Evolutionary conservation across 2,329 filamentous ascomycete species (phyloP), one percentile per base, ranked within the genome.

Genomic region (Leptoxyphium fumago): DNA sequence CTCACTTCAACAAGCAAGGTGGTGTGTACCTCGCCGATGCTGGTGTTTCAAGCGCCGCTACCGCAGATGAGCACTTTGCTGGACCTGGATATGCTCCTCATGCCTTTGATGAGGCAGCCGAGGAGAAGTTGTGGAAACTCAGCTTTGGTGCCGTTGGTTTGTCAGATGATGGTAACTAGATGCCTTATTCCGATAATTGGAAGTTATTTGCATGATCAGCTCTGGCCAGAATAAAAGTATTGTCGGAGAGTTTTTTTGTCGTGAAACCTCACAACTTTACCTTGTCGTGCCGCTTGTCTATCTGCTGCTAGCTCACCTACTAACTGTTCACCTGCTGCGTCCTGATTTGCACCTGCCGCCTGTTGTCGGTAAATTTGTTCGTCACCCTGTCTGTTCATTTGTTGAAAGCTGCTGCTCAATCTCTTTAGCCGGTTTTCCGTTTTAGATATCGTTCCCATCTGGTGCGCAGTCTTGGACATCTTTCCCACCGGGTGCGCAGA

Each of bases 41-140:
- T 30, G 29, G 28, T 17, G 21, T 42, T 10, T 29, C 39, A 42
- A 43, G 28, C 40, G 34, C 7, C 11, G 43, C 45, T 4, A 42
- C 42, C 13, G 45, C 41, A 29, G 29, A 42, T 26, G 45, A 47
- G 45, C 40, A 47, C 40, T 42, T 45, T 10, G 49, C 43, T 26
- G 57, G 48, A 2, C 45, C 51, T n/a, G 62, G 60, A 10, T 64
- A 65, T 53, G 58, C 51, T 14, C 39, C 43, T 6, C 54, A 59
- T 50, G 59, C 61, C 10, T 70, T 64, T 52, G 60, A 69, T 47
- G 49, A 56, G 36, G 59, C 64, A 38, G 57, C 51, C 3, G 67
- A 69, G 52, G 56, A 57, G 43, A 62, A 51, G 46, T 50, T 73
- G 30, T 73, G 69, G 69, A 58, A 60, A 42, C 46, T 65, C 40